A percentile compares a stretch with the other conserved stretches of the same genome.
These are phyloP conservation scores for Hemileia vastatrix DNA, from an alignment of 1,284 basidiomycete species.

Conservation along the genomic window DNA sequence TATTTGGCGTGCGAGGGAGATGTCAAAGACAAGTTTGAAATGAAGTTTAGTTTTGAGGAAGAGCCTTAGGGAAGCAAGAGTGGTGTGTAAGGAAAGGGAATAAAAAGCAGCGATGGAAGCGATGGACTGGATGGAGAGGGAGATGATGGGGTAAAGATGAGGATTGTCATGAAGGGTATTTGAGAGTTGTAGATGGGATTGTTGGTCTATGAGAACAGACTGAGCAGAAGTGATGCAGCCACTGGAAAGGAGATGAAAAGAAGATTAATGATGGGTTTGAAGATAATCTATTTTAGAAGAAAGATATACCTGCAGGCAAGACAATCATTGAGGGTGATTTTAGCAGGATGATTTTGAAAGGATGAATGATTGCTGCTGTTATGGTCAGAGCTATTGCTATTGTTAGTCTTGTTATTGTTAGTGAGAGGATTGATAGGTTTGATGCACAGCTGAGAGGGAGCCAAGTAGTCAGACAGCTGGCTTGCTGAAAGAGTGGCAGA, in stretches of 20 bases:
- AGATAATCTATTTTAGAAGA: background rate
- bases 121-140: constrained; percentile 81
- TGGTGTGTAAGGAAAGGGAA: constrained; percentile 54
- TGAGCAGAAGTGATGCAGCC: constrained; percentile 98
- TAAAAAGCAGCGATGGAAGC: constrained; percentile 68
- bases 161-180: constrained; percentile 56
- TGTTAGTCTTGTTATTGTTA: constrained; percentile 88
- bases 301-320: constrained; percentile 63
- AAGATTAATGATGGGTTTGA: constrained; percentile 46
- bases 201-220: constrained; percentile 91
- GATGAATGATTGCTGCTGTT: constrained; percentile 18
- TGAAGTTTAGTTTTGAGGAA: constrained; percentile 15
- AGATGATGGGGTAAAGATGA: constrained; percentile 61
- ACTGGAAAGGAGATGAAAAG: constrained; percentile 47
- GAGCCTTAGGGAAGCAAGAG: too few species aligned
- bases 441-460: constrained; percentile 92
- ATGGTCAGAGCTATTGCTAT: constrained; percentile 49
- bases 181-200: constrained; percentile 85
- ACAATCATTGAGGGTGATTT: constrained; percentile 93
- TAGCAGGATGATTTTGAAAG: too few species aligned
- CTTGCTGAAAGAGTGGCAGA: too few species aligned
- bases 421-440: constrained; percentile 64
- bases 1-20: too few species aligned
- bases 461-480: constrained; percentile 96
- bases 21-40: constrained; percentile 1